These are phyloP conservation scores for Boletus rubroflammeus DNA, from an alignment of 768 basidiomycete genomes.

Conservation along the genomic window DNA sequence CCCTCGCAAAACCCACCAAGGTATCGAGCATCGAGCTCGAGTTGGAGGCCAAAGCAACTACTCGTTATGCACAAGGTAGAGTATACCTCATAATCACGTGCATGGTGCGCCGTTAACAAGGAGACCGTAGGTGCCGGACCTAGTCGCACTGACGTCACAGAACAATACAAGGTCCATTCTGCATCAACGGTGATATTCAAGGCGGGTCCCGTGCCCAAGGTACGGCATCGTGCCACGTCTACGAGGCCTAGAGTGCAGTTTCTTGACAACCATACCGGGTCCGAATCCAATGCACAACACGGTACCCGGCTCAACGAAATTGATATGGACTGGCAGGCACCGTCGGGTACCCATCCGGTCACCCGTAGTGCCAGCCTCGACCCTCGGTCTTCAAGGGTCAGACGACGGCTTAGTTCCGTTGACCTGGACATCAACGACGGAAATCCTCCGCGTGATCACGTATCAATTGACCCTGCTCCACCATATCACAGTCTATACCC, in stretches of 20 bases:
- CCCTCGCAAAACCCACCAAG: conserved; percentile 71
- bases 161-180: conserved; percentile 73
- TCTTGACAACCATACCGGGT: conserved; percentile 1
- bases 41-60: conserved; percentile 66
- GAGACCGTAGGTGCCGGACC: conserved; percentile 55
- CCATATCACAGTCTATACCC: conserved; percentile 26
- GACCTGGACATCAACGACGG: neutral
- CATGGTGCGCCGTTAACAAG: neutral
- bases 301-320: neutral
- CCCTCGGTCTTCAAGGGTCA: conserved; percentile 3
- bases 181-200: conserved; percentile 71
- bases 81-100: neutral
- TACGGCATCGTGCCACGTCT: conserved; percentile 9
- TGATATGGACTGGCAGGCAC: neutral
- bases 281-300: neutral
- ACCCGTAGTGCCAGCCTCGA: conserved; percentile 11
- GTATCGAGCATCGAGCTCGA: conserved; percentile 84
- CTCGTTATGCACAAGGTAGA: conserved; percentile 86
- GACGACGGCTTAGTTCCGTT: conserved; percentile 11
- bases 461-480: conserved; percentile 26
- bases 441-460: neutral
- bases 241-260: conserved; percentile 16
- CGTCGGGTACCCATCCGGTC: neutral
- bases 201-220: conserved; percentile 43
- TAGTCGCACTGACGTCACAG: conserved; percentile 68